These are phyloP conservation scores for Termitomyces sp. DNA, from an alignment of 768 basidiomycete species.

Conservation along the genomic window DNA sequence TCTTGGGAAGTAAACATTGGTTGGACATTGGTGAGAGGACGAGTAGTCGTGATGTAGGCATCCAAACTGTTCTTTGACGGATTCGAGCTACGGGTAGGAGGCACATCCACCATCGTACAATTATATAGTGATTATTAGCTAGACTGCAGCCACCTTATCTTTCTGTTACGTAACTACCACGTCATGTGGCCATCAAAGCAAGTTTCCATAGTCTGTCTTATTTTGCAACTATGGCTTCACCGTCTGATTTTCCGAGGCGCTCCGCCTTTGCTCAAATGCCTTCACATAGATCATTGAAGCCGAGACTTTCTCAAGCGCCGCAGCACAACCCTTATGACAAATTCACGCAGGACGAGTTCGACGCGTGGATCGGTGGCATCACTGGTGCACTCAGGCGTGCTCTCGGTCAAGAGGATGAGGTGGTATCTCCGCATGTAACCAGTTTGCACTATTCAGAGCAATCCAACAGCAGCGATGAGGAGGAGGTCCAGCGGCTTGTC, in stretches of 20 bases:
- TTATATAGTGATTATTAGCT: not conserved
- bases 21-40: slow-evolving; percentile 32
- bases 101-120: not conserved
- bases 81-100: not conserved
- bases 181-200: not conserved
- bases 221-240: slow-evolving; percentile 12
- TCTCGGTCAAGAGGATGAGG: slow-evolving; percentile 43
- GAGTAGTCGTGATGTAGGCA: slow-evolving; percentile 43
- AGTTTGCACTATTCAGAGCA: slow-evolving; percentile 3
- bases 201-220: not conserved
- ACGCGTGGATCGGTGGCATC: slow-evolving; percentile 65
- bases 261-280: slow-evolving; percentile 3
- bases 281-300: slow-evolving; percentile 10
- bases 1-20: slow-evolving; percentile 62
- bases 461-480: slow-evolving; percentile 11
- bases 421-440: slow-evolving; percentile 12
- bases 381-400: slow-evolving; percentile 53
- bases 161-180: slow-evolving; percentile 5
- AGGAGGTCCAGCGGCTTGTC: slow-evolving; percentile 13
- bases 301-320: slow-evolving; percentile 35
- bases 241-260: slow-evolving; percentile 4
- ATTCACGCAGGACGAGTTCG: slow-evolving; percentile 63
- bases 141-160: not conserved
- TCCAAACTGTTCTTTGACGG: slow-evolving; percentile 32
- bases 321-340: slow-evolving; percentile 72